Conservation (phyloP, 257 asterid species). For the Mitragyna speciosa region DNA sequence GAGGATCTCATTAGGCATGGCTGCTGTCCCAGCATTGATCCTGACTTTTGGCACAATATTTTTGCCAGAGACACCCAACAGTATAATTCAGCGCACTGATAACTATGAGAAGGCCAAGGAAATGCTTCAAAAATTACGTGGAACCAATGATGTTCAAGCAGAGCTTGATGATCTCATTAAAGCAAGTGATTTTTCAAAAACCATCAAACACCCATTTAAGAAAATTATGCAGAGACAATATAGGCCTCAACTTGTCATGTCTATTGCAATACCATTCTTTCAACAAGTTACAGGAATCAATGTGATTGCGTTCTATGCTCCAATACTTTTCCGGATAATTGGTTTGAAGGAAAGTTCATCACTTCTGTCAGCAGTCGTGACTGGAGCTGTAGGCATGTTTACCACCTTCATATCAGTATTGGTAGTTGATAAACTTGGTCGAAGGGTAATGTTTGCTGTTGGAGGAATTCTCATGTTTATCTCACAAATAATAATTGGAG, state of each 20-base stretch:
- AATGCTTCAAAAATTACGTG: slow-evolving; percentile 56
- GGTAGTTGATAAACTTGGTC: slow-evolving; percentile 59
- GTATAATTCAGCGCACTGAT: slow-evolving; percentile 52
- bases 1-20: slow-evolving; percentile 75
- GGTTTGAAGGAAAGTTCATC: slow-evolving; percentile 81
- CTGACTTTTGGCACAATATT: slow-evolving; percentile 60
- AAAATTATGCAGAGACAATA: slow-evolving; percentile 44
- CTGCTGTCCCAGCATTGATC: slow-evolving; percentile 62
- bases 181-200: slow-evolving; percentile 48
- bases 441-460: slow-evolving; percentile 38
- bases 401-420: slow-evolving; percentile 47
- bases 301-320: slow-evolving; percentile 78
- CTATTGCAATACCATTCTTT: slow-evolving; percentile 73
- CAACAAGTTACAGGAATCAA: slow-evolving; percentile 85
- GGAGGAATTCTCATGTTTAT: slow-evolving; percentile 63
- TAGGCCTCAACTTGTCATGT: slow-evolving; percentile 73
- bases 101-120: slow-evolving; percentile 36
- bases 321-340: slow-evolving; percentile 60
- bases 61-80: slow-evolving; percentile 85
- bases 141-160: slow-evolving; percentile 48
- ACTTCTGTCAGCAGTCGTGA: slow-evolving; percentile 54
- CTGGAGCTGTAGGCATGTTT: slow-evolving; percentile 54
- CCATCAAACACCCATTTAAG: slow-evolving; percentile 39
- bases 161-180: slow-evolving; percentile 63
- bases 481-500: slow-evolving; percentile 53